These are phyloP conservation scores for Chimonanthus praecox DNA, from an alignment of 164 flowering plant species.

Conservation along the genomic window DNA sequence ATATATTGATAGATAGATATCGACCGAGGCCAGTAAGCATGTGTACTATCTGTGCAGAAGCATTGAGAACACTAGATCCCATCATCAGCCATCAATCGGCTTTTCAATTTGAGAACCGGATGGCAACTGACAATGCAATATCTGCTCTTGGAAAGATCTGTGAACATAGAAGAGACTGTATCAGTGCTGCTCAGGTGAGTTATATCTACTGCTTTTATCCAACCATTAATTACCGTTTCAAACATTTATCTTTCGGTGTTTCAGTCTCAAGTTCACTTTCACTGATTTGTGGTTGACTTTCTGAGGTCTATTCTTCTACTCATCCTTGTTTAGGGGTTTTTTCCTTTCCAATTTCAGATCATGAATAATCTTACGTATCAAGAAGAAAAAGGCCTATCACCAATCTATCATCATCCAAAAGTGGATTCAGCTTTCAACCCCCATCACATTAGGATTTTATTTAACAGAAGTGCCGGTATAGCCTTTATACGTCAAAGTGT, in stretches of 20 bases:
- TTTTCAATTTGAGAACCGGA: slow-evolving; percentile 1
- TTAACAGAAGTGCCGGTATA: no score
- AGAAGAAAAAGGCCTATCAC: no score
- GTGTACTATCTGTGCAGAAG: slow-evolving; percentile 2
- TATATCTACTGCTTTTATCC: background rate
- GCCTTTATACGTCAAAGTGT: no score
- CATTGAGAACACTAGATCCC: slow-evolving; percentile 1
- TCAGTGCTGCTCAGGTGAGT: slow-evolving; percentile 5
- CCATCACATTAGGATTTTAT: no score
- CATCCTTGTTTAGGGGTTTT: background rate
- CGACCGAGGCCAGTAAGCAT: background rate
- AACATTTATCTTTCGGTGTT: background rate
- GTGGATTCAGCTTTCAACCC: no score
- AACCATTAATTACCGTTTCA: background rate
- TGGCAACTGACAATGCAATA: slow-evolving; percentile 5
- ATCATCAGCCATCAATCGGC: background rate
- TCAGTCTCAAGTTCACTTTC: background rate
- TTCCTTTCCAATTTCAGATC: no score
- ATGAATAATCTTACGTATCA: no score
- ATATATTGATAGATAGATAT: no score
- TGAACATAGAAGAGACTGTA: slow-evolving; percentile 4
- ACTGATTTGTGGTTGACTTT: background rate
- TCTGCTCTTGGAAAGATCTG: slow-evolving; percentile 5
- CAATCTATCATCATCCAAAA: no score
- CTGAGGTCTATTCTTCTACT: background rate